A percentile compares a stretch with the other conserved stretches of the same genome.
Evolutionary conservation across 805 yeast genomes (phyloP).

Genomic region (Spathaspora passalidarum): DNA sequence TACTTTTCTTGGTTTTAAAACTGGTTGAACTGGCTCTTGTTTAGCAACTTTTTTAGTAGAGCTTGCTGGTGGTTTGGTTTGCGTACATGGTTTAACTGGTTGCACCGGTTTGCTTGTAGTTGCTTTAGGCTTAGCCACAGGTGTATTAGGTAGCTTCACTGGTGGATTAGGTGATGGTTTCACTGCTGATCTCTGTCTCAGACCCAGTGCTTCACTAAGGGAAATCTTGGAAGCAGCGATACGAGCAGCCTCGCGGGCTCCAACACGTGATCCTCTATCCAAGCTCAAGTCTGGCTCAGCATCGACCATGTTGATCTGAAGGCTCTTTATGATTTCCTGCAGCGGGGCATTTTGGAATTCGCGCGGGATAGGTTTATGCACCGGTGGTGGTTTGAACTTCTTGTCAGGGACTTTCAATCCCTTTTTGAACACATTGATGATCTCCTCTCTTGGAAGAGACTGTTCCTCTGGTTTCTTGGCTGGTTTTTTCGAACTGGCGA

Average conservation of each 20-base stretch:
- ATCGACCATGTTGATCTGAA: constrained; percentile 7
- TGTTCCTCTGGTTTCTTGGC: background rate
- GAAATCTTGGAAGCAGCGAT: background rate
- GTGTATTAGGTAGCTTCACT: background rate
- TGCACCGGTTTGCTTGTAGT: too few relatives aligned
- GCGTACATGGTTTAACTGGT: background rate
- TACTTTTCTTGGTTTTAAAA: background rate
- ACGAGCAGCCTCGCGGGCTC: background rate
- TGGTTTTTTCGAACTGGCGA: too few relatives aligned
- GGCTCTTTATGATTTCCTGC: constrained; percentile 1
- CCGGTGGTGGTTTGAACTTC: background rate
- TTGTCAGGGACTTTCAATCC: background rate
- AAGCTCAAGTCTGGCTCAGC: constrained; percentile 3
- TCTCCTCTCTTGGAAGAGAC: constrained; percentile 12
- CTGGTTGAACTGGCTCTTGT: background rate
- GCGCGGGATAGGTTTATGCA: background rate
- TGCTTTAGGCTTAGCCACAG: background rate
- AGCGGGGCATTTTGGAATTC: background rate
- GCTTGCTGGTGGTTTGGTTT: background rate
- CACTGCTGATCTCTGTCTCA: background rate
- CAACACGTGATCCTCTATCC: constrained; percentile 1
- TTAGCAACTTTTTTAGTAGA: background rate
- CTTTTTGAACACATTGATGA: constrained; percentile 19
- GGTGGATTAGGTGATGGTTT: background rate
- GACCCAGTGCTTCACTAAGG: background rate